Evolutionary conservation across 1,284 basidiomycete species (phyloP), one percentile per base, ranked within the genome.

Genomic region (Puccinia horiana): DNA sequence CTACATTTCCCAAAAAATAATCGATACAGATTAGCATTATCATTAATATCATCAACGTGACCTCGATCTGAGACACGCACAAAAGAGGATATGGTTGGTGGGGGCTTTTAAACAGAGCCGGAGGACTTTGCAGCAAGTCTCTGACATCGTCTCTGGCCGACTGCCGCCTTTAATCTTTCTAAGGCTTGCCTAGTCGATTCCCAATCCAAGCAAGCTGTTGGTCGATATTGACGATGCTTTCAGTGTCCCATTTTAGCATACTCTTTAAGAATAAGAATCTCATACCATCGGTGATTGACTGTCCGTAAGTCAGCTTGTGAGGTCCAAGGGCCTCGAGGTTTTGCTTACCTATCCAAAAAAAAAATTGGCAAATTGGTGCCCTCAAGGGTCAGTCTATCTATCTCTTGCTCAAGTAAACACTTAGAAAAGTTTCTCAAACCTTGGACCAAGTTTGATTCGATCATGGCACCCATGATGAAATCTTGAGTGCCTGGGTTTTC

Each of bases 391-490:
- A 40, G 63, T 37, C 37, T 11, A 18, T 11, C 32, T 32, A 6
- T 4, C 11, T 14, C 3, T 18, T 65, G 63, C n/a, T 42, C 5
- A 52, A 54, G 4, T 65, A 44, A n/a, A n/a, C n/a, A n/a, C 29
- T 29, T 37, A 18, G 23, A 32, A 18, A 44, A 29, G 8, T 1
- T 40, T 14, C 56, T 93, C 91, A 86, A 86, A 83, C 89, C 89
- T 85, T 95, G 96, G 70, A 93, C 90, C 82, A 98, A 90, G 87
- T 99, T 96, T 72, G 93, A 94, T 88, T 99, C 97, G 83, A 98
- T 90, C 97, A 99, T 99, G 83, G 97, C 95, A 83, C 96, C 96
- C 90, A 97, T 93, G 84, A 99, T 94, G 86, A 91, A 90, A 32
- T 89, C 86, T 0, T 91, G 89, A 0, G 93, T 94, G 12, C 54